These are phyloP conservation scores for Syncephalis plumigaleata DNA, from an alignment of 371 early-diverging fungal genomes.

Conservation along the genomic window DNA sequence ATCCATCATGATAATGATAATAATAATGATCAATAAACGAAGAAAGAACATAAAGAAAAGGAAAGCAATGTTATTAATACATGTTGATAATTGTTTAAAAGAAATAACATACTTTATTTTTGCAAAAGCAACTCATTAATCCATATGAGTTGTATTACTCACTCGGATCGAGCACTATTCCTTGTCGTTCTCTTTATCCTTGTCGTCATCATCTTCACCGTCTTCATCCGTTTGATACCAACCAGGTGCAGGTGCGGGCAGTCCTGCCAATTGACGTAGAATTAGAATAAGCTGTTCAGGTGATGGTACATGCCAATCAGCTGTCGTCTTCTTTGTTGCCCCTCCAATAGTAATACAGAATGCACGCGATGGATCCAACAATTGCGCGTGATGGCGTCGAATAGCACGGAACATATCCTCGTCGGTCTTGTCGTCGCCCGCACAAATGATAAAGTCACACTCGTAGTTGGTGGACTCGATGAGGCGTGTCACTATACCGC, in stretches of 20 bases:
- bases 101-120: too few species aligned
- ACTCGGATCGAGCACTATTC: too few species aligned
- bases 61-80: too few species aligned
- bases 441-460: conserved; percentile 82
- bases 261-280: not conserved
- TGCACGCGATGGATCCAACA: conserved; percentile 13
- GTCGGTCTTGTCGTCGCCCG: conserved; percentile 93
- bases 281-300: conserved; percentile 6
- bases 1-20: too few species aligned
- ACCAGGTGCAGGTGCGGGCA: not conserved
- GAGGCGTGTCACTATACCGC: conserved; percentile 83
- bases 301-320: conserved; percentile 40
- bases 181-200: too few species aligned
- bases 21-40: too few species aligned
- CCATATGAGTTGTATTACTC: too few species aligned
- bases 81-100: too few species aligned
- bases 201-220: too few species aligned
- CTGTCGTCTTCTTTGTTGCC: conserved; percentile 59
- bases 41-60: too few species aligned
- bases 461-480: conserved; percentile 24
- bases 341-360: conserved; percentile 56
- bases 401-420: conserved; percentile 86
- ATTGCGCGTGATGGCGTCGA: conserved; percentile 11
- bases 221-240: too few species aligned
- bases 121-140: too few species aligned